Conservation (phyloP, 257 asterid species). For the Echium plantagineum region DNA sequence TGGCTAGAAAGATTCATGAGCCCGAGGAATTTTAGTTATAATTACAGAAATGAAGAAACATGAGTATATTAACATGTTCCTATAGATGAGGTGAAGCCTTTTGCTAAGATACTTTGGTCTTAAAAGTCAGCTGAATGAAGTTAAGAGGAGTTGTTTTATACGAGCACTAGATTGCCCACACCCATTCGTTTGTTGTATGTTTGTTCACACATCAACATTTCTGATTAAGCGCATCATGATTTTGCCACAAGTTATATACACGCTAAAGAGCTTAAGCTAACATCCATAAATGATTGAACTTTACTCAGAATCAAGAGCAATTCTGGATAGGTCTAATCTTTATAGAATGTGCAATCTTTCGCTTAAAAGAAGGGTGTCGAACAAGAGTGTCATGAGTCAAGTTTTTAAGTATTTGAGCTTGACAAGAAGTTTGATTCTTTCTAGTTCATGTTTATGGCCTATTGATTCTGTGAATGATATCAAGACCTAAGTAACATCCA, state of each 20-base stretch:
- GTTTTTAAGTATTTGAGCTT: neutral
- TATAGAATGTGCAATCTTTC: neutral
- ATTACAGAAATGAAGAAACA: neutral
- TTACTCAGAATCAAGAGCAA: neutral
- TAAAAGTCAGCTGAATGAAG: neutral
- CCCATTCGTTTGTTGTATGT: neutral
- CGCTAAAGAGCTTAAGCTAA: no score
- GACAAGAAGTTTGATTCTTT: neutral
- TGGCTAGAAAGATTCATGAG: neutral
- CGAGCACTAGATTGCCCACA: neutral
- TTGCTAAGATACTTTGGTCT: no score
- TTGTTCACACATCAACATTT: neutral
- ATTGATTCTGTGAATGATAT: neutral
- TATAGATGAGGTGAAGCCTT: neutral
- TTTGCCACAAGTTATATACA: no score
- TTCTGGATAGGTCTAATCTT: neutral
- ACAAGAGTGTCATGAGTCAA: neutral
- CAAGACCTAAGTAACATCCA: neutral
- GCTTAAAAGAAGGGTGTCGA: neutral
- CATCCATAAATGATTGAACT: no score
- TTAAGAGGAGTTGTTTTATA: neutral
- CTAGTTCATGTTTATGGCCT: neutral
- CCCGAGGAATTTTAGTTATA: no score
- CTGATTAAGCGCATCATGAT: neutral
- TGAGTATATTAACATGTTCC: neutral